Evolutionary conservation across 202 grass and related monocot species (phyloP).

Genomic region (Dendrocalamus latiflorus): DNA sequence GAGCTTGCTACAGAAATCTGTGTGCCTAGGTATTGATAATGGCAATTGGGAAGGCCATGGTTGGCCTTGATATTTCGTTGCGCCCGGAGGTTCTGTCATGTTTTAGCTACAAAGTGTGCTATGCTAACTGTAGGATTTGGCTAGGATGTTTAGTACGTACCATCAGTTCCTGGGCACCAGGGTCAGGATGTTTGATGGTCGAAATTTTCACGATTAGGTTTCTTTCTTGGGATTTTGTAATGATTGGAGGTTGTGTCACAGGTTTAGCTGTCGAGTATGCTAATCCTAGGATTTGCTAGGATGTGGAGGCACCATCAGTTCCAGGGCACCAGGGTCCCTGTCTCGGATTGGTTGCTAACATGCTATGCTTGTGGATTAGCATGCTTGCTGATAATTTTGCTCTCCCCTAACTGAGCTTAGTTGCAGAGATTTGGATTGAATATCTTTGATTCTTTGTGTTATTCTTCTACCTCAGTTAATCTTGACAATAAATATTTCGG

Average conservation of each 20-base stretch:
- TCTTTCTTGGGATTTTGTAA: background rate
- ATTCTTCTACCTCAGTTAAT: background rate
- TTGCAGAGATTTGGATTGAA: background rate
- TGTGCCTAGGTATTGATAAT: background rate
- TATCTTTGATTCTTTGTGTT: background rate
- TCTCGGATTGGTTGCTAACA: background rate
- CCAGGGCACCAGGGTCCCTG: background rate
- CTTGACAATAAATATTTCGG: background rate
- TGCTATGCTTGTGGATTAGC: background rate
- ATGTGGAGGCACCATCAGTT: background rate
- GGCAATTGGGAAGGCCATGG: background rate
- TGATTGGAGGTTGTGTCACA: background rate
- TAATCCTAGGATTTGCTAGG: background rate
- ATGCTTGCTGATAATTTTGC: background rate
- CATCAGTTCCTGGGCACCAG: background rate
- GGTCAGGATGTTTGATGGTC: background rate
- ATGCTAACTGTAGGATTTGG: background rate
- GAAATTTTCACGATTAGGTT: background rate
- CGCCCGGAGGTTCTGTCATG: background rate
- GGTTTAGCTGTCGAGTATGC: background rate
- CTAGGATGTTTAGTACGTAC: background rate
- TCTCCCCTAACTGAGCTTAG: background rate
- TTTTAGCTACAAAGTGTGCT: background rate
- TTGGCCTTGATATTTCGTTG: background rate
- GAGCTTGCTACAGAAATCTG: background rate